Conservation (phyloP, 768 basidiomycete genomes). For the Lactarius vividus region DNA sequence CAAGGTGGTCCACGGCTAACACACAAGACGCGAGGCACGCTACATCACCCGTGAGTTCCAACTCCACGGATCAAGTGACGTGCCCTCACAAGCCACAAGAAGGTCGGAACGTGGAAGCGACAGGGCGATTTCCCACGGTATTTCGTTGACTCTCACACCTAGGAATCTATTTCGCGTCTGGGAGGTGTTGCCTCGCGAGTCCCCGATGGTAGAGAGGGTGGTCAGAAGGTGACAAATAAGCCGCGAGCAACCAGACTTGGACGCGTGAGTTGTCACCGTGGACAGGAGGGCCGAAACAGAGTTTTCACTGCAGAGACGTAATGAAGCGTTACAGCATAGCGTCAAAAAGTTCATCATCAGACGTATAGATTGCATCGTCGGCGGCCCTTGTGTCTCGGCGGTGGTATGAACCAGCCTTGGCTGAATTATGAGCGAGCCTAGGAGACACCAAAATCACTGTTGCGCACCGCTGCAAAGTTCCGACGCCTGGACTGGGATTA, state of each 20-base stretch:
- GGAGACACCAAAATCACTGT: background rate
- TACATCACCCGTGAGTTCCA: slow-evolving; percentile 9
- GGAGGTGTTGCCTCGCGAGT: background rate
- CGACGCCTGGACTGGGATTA: slow-evolving; percentile 12
- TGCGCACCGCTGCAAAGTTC: slow-evolving; percentile 10
- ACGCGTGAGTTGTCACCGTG: slow-evolving; percentile 1
- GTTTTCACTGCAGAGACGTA: background rate
- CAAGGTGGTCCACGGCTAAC: slow-evolving; percentile 29
- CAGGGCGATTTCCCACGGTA: slow-evolving; percentile 12
- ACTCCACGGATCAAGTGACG: background rate
- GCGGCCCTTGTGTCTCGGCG: background rate
- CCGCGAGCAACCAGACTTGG: background rate
- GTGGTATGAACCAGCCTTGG: background rate
- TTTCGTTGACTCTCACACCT: background rate
- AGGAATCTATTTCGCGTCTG: background rate
- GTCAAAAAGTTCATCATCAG: slow-evolving; percentile 22
- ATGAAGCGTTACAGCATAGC: slow-evolving; percentile 9
- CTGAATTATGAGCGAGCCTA: background rate
- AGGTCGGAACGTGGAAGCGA: slow-evolving; percentile 35
- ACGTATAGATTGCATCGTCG: slow-evolving; percentile 3
- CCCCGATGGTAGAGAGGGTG: background rate
- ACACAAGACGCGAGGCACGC: slow-evolving; percentile 36
- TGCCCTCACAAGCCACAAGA: slow-evolving; percentile 41
- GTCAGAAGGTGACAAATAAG: slow-evolving; percentile 16
- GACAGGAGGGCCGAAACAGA: slow-evolving; percentile 9